Conservation (phyloP, 2,329 filamentous ascomycete genomes). For the Fusarium anguioides region DNA sequence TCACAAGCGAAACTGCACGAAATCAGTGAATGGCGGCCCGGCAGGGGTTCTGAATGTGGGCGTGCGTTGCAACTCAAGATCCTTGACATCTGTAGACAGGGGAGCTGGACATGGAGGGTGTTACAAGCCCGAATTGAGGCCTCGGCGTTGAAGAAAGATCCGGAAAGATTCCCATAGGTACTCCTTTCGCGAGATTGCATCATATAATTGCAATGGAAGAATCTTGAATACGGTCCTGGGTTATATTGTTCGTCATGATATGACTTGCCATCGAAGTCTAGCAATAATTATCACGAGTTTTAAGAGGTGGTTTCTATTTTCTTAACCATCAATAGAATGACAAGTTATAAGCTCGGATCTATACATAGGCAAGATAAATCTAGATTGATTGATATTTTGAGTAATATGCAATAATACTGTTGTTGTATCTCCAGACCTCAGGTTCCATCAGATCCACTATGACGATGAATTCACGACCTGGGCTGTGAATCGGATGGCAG, state of each 20-base stretch:
- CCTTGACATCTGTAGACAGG: conserved; percentile 22
- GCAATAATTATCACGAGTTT: not conserved
- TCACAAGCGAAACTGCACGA: conserved; percentile 25
- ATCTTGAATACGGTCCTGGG: not conserved
- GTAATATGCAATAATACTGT: not conserved
- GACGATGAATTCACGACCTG: not conserved
- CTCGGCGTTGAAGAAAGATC: not conserved
- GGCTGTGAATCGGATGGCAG: not conserved
- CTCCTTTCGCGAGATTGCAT: conserved; percentile 5
- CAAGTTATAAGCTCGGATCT: not conserved
- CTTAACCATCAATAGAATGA: not conserved
- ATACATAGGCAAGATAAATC: not conserved
- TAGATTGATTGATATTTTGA: not conserved
- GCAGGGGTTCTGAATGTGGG: not conserved
- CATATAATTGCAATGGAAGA: not conserved
- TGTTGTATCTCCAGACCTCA: conserved; percentile 9
- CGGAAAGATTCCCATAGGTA: not conserved
- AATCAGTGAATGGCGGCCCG: conserved; percentile 17
- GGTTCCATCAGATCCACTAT: conserved; percentile 18
- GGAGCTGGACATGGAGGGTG: not conserved
- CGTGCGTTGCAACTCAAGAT: not conserved
- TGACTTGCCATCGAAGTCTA: not conserved
- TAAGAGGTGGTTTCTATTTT: not conserved
- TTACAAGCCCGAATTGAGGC: conserved; percentile 1
- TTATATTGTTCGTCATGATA: not conserved